phyloP scores from a whole-genome alignment of 495 filamentous ascomycete species.

The Xylaria curta region DNA sequence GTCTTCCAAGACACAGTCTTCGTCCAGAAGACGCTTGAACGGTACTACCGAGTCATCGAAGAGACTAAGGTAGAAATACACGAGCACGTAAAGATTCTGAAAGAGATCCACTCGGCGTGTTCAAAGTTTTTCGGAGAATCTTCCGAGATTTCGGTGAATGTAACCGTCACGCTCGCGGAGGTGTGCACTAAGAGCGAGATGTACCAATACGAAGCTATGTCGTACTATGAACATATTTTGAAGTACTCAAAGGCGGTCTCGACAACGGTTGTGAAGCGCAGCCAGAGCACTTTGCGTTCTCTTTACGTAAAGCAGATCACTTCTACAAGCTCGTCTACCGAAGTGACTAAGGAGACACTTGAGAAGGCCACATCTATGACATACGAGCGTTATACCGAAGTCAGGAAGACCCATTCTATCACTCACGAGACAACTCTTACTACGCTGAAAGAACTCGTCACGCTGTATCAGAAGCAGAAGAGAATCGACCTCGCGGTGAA shows the following conservation, averaged over 20 bases:
- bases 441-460: constrained; percentile 12
- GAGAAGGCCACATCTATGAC: constrained; percentile 22
- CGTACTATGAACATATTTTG: constrained; percentile 18
- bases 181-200: constrained; percentile 23
- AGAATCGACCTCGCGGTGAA: constrained; percentile 18
- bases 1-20: constrained; percentile 20
- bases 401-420: constrained; percentile 6
- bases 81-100: constrained; percentile 14
- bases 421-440: constrained; percentile 21
- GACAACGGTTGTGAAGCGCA: constrained; percentile 6
- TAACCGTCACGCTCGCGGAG: constrained; percentile 17
- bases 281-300: constrained; percentile 18
- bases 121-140: constrained; percentile 17
- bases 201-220: constrained; percentile 21
- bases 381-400: constrained; percentile 11
- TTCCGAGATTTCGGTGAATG: constrained; percentile 15
- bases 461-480: constrained; percentile 14
- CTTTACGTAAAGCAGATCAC: constrained; percentile 22
- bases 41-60: constrained; percentile 16
- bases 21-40: constrained; percentile 18
- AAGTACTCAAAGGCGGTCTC: constrained; percentile 19
- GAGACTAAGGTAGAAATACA: constrained; percentile 19
- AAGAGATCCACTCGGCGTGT: constrained; percentile 17
- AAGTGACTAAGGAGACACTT: constrained; percentile 20
- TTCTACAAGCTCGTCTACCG: neutral